Conservation (phyloP, 306 rosid species). For the Oxytropis ochrocephala region DNA sequence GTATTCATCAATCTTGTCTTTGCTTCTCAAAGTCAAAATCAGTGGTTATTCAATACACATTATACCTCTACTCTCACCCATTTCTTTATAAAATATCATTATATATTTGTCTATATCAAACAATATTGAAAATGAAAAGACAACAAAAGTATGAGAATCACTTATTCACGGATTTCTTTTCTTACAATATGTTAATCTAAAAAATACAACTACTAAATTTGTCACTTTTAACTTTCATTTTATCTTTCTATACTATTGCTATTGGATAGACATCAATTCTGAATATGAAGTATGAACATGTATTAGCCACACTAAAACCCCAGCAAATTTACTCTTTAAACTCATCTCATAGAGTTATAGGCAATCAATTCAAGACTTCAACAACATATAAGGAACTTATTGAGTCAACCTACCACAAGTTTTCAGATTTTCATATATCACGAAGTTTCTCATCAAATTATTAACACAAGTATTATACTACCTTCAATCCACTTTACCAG, state of each 20-base stretch:
- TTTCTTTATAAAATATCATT: slow-evolving; percentile 13
- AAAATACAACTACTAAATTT: background rate
- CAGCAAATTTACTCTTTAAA: background rate
- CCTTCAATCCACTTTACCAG: too few species aligned
- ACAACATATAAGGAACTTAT: background rate
- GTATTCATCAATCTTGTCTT: background rate
- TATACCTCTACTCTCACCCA: slow-evolving; percentile 21
- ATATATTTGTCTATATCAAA: slow-evolving; percentile 9
- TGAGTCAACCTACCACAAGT: background rate
- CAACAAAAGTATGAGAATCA: background rate
- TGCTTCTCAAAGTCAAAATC: slow-evolving; percentile 15
- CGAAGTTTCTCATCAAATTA: background rate
- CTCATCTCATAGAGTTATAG: background rate
- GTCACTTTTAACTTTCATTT: background rate
- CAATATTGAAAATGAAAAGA: background rate
- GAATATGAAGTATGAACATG: background rate
- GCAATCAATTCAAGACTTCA: background rate
- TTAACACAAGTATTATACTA: background rate
- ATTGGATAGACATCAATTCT: background rate
- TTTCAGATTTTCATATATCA: slow-evolving; percentile 7
- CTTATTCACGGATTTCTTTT: background rate
- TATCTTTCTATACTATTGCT: background rate
- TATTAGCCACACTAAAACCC: background rate
- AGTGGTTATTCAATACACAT: slow-evolving; percentile 13
- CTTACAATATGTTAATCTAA: background rate